A percentile compares a stretch with the other conserved stretches of the same genome.
These are phyloP conservation scores for Fusarium torulosum DNA, from an alignment of 2,329 filamentous ascomycete species.

Conservation along the genomic window DNA sequence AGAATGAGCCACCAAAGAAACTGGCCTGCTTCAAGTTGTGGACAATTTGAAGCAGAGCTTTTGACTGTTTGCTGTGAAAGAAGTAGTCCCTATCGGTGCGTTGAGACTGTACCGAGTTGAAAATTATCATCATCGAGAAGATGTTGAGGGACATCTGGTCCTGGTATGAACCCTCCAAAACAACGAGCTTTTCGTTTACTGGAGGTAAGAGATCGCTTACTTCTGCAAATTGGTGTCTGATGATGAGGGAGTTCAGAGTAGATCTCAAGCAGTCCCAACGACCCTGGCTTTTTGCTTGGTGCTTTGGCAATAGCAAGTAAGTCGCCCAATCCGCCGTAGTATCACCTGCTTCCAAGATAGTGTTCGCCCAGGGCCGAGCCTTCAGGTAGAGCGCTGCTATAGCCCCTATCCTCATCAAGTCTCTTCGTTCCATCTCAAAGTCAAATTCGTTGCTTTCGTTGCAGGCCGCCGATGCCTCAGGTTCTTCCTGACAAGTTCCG, in stretches of 20 bases:
- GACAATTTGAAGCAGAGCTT: slow-evolving; percentile 75
- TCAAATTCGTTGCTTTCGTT: slow-evolving; percentile 51
- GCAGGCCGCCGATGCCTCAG: neutral
- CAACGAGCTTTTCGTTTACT: slow-evolving; percentile 77
- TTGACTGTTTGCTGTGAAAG: slow-evolving; percentile 81
- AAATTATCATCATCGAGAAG: slow-evolving; percentile 85
- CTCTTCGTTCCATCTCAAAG: slow-evolving; percentile 67
- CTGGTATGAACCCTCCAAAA: slow-evolving; percentile 84
- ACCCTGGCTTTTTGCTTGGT: slow-evolving; percentile 65
- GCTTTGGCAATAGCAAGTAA: slow-evolving; percentile 74
- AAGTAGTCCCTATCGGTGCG: slow-evolving; percentile 87
- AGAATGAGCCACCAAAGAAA: slow-evolving; percentile 87
- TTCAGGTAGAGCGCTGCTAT: slow-evolving; percentile 79
- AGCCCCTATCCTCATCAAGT: slow-evolving; percentile 74
- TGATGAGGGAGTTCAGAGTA: slow-evolving; percentile 81
- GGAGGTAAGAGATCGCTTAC: slow-evolving; percentile 77
- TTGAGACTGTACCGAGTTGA: slow-evolving; percentile 91
- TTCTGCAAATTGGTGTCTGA: slow-evolving; percentile 82
- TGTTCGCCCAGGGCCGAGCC: slow-evolving; percentile 82
- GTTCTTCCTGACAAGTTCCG: neutral
- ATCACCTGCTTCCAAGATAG: slow-evolving; percentile 64
- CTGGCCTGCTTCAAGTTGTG: slow-evolving; percentile 84
- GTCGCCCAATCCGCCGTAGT: slow-evolving; percentile 76
- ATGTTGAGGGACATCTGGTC: slow-evolving; percentile 87
- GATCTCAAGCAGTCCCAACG: slow-evolving; percentile 72